Conservation (phyloP, 75 land plant species). For the Chamaecyparis obtusa region DNA sequence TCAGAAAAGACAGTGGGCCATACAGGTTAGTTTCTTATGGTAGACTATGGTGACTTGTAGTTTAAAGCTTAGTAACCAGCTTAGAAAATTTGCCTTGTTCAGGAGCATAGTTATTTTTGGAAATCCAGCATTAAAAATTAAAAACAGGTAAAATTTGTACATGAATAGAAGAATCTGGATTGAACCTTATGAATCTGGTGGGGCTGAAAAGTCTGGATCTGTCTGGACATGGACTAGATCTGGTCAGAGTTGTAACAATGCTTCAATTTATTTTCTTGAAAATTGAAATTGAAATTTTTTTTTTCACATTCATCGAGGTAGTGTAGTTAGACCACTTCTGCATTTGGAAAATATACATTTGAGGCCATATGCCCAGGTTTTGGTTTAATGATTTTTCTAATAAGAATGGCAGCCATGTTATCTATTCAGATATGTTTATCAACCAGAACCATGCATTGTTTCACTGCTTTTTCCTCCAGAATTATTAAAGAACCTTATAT, state of each 20-base stretch:
- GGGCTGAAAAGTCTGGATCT: too few relatives aligned
- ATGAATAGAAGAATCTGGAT: too few relatives aligned
- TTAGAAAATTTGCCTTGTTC: neutral
- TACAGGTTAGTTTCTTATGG: conserved; percentile 54
- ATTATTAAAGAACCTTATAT: neutral
- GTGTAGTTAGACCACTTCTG: neutral
- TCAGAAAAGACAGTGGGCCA: conserved; percentile 87
- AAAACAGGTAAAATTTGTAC: too few relatives aligned
- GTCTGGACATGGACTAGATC: too few relatives aligned
- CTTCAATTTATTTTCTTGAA: neutral
- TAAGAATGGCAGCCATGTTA: neutral
- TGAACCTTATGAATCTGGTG: too few relatives aligned
- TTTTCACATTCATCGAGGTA: neutral
- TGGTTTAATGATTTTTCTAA: neutral
- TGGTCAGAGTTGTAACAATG: too few relatives aligned
- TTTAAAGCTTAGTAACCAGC: too few relatives aligned
- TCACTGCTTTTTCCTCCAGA: neutral
- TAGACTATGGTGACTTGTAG: neutral
- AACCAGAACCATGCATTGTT: neutral
- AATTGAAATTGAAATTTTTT: neutral
- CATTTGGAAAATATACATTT: neutral
- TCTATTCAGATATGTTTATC: neutral
- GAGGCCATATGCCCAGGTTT: neutral
- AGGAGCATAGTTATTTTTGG: neutral
- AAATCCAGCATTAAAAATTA: too few relatives aligned